These are phyloP conservation scores for Suillus tomentosus DNA, from an alignment of 768 basidiomycete species.

Conservation along the genomic window DNA sequence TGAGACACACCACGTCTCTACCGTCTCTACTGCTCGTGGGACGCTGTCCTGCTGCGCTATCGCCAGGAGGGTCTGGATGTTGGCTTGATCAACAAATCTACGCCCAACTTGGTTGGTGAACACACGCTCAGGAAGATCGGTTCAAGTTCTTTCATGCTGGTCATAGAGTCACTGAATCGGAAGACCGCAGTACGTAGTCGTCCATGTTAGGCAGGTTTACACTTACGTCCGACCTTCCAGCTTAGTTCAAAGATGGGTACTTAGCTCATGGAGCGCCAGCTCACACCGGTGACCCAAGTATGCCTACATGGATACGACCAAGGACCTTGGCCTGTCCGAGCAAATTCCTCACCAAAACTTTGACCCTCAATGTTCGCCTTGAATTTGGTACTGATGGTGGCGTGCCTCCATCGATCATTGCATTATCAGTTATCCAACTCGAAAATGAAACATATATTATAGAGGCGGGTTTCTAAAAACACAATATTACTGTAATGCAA, in stretches of 20 bases:
- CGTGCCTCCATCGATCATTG: too few relatives aligned
- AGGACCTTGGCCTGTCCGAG: too few relatives aligned
- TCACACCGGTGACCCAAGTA: too few relatives aligned
- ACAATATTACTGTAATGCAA: slow-evolving; percentile 7
- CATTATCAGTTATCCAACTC: too few relatives aligned
- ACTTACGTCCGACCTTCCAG: slow-evolving; percentile 23
- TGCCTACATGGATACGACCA: too few relatives aligned
- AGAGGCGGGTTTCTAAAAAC: not conserved
- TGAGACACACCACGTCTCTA: too few relatives aligned
- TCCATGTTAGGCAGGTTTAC: too few relatives aligned
- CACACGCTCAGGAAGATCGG: slow-evolving; percentile 75
- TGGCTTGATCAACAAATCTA: slow-evolving; percentile 85
- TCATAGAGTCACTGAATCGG: slow-evolving; percentile 85
- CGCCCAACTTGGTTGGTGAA: slow-evolving; percentile 83
- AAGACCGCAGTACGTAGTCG: slow-evolving; percentile 69
- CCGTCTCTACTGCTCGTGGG: too few relatives aligned
- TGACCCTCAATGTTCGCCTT: too few relatives aligned
- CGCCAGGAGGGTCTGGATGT: slow-evolving; percentile 75
- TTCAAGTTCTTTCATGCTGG: slow-evolving; percentile 72
- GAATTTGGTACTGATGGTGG: too few relatives aligned
- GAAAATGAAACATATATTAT: too few relatives aligned
- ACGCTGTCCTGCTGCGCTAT: not conserved
- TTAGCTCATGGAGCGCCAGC: slow-evolving; percentile 77
- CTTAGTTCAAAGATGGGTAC: slow-evolving; percentile 85
- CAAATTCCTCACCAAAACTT: too few relatives aligned